A percentile compares a stretch with the other conserved stretches of the same genome.
Conservation (phyloP, 1,139 yeast genomes). For the Suhomyces anneliseae region DNA sequence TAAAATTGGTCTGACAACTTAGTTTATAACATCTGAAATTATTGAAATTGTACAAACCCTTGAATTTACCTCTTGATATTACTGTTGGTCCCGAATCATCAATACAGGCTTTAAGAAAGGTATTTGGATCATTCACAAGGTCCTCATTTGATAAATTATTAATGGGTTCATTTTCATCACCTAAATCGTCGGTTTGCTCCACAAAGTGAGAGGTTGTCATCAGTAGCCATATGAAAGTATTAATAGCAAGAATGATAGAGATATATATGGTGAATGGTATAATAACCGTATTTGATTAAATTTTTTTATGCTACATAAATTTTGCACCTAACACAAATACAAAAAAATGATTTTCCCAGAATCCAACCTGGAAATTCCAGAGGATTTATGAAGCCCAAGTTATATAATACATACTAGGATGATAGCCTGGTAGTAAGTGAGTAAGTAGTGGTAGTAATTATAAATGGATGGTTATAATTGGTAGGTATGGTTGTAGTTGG, state of each 20-base stretch:
- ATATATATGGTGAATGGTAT: background rate
- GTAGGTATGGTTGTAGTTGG: no score
- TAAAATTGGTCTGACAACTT: constrained; percentile 7
- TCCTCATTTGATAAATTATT: no score
- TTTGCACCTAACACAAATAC: constrained; percentile 8
- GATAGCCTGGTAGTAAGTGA: no score
- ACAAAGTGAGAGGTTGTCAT: background rate
- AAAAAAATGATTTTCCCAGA: constrained; percentile 8
- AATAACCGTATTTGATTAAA: no score
- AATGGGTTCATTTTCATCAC: no score
- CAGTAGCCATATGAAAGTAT: background rate
- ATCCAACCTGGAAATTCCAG: constrained; percentile 7
- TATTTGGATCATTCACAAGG: no score
- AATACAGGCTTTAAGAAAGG: no score
- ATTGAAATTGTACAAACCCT: constrained; percentile 18
- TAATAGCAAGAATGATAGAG: background rate
- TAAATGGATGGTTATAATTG: no score
- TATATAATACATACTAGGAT: constrained; percentile 9
- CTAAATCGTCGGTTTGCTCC: background rate
- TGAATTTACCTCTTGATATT: constrained; percentile 13
- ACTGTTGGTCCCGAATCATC: no score
- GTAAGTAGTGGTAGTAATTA: no score
- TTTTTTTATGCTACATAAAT: background rate
- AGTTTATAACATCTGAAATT: constrained; percentile 15
- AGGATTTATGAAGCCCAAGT: constrained; percentile 7